phyloP scores from a whole-genome alignment of 208 protist genomes.

The Leishmania tropica region DNA sequence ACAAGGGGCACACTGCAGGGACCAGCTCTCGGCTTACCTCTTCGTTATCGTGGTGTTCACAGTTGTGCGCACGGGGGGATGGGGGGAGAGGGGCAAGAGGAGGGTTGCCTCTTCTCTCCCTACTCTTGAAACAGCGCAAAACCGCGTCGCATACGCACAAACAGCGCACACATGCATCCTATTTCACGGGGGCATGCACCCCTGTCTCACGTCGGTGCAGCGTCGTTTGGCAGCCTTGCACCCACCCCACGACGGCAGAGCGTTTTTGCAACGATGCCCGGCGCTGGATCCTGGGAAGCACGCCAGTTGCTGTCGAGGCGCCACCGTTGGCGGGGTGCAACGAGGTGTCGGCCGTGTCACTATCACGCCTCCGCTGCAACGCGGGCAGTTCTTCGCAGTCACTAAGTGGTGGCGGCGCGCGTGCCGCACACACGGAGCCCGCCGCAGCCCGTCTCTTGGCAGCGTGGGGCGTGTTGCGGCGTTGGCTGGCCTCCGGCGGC shows the following conservation, averaged over 20 bases:
- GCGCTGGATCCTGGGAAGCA: not conserved
- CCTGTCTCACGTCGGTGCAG: slow-evolving; percentile 22
- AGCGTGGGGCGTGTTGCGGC: not conserved
- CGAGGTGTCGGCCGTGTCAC: not conserved
- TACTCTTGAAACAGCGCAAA: not conserved
- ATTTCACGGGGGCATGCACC: not conserved
- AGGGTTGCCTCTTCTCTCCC: not conserved
- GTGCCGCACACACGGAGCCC: not conserved
- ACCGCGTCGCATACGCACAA: not conserved
- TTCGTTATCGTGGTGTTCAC: not conserved
- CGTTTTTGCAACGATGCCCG: not conserved
- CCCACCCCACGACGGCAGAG: not conserved
- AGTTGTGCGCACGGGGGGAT: not conserved
- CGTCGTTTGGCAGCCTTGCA: slow-evolving; percentile 22
- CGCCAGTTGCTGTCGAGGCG: not conserved
- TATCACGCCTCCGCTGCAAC: not conserved
- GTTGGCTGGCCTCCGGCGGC: not conserved
- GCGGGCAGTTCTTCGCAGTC: not conserved
- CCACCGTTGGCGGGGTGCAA: not conserved
- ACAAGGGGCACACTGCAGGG: not conserved
- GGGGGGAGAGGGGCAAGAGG: not conserved
- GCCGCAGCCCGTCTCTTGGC: not conserved
- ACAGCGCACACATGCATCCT: not conserved
- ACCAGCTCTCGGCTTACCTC: not conserved
- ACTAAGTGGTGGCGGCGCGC: not conserved